Conservation (phyloP, 495 filamentous ascomycete species). For the Acidiella bohemica region DNA sequence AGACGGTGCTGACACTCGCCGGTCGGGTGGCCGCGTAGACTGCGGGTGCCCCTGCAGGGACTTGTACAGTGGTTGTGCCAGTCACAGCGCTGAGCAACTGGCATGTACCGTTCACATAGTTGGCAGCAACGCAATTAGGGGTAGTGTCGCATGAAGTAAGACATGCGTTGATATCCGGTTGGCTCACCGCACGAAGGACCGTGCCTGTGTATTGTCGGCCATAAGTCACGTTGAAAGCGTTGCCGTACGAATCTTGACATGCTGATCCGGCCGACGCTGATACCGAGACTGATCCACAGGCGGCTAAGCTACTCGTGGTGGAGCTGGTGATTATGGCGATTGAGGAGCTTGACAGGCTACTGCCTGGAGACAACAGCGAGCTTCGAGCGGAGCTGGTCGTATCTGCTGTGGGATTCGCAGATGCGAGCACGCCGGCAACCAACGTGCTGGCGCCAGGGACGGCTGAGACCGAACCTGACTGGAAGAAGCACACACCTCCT, state of each 20-base stretch:
- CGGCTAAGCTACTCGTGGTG: neutral
- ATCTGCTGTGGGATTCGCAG: neutral
- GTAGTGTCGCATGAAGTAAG: conserved; percentile 3
- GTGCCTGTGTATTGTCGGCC: conserved; percentile 1
- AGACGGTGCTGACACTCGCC: neutral
- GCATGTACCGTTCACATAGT: conserved; percentile 5
- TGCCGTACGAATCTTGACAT: conserved; percentile 9
- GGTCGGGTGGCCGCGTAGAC: neutral
- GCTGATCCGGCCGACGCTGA: neutral
- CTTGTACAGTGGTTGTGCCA: neutral
- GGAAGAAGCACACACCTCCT: conserved; percentile 7
- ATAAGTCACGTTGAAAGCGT: conserved; percentile 4
- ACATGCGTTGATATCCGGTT: conserved; percentile 1
- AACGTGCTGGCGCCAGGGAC: neutral
- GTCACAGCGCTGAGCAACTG: conserved; percentile 3
- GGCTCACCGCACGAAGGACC: neutral
- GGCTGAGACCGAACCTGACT: neutral
- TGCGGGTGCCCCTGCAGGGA: neutral
- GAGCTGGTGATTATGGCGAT: neutral
- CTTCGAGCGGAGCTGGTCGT: no score
- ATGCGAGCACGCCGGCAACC: neutral
- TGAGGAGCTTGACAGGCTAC: neutral
- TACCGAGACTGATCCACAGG: neutral
- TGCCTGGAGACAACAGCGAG: no score
- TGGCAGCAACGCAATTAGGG: conserved; percentile 1